Evolutionary conservation across 345 rosid genomes (phyloP).

Genomic region (Camelina neglecta): DNA sequence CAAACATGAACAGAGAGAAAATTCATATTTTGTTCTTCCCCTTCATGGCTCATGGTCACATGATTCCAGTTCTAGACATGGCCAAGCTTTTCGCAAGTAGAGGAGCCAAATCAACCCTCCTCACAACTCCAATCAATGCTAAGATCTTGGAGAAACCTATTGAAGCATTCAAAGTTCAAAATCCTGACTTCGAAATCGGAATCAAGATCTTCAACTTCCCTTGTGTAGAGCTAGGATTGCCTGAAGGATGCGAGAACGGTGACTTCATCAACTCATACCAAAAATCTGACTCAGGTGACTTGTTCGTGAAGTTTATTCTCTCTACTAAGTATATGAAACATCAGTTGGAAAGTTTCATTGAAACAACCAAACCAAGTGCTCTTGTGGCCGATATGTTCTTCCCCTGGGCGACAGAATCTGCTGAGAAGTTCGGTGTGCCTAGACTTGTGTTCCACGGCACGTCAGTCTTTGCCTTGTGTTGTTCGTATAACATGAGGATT

Average conservation of each 20-base stretch:
- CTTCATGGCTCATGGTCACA: slow-evolving; percentile 64
- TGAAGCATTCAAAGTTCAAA: slow-evolving; percentile 32
- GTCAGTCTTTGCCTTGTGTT: slow-evolving; percentile 35
- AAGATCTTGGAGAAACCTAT: slow-evolving; percentile 39
- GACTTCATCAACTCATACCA: slow-evolving; percentile 37
- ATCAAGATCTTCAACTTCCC: slow-evolving; percentile 51
- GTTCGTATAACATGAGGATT: slow-evolving; percentile 6
- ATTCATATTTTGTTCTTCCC: slow-evolving; percentile 57
- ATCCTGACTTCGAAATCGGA: slow-evolving; percentile 44
- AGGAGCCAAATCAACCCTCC: slow-evolving; percentile 50
- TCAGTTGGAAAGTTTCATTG: slow-evolving; percentile 52
- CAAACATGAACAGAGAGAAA: slow-evolving; percentile 40
- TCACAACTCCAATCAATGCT: slow-evolving; percentile 56
- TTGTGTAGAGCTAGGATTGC: slow-evolving; percentile 48
- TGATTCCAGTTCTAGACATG: slow-evolving; percentile 59
- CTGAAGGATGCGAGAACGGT: slow-evolving; percentile 53
- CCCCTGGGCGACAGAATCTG: slow-evolving; percentile 42
- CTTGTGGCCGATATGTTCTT: slow-evolving; percentile 45
- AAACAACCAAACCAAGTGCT: slow-evolving; percentile 47
- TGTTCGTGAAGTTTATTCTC: slow-evolving; percentile 43
- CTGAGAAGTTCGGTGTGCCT: slow-evolving; percentile 31
- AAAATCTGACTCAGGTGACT: slow-evolving; percentile 19
- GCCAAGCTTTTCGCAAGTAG: slow-evolving; percentile 55
- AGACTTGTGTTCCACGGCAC: slow-evolving; percentile 48
- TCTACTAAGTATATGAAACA: slow-evolving; percentile 49